Percentiles rank a stretch among this genome's conserved stretches.
Evolutionary conservation across 805 yeast species (phyloP).

Genomic region (Saccharomycopsis sp.): DNA sequence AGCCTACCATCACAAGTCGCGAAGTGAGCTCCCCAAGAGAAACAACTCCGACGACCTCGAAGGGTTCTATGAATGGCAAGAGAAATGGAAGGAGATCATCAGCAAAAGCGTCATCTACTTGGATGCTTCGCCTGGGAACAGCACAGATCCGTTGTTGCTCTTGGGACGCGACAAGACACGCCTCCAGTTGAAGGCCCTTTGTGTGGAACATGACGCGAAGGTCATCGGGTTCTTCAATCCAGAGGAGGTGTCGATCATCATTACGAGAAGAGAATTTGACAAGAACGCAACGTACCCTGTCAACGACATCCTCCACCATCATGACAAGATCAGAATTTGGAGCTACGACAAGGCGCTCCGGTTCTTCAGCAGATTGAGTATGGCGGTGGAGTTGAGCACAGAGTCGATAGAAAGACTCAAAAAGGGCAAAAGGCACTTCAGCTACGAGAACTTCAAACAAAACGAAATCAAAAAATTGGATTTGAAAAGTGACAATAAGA

Average conservation of each 20-base stretch:
- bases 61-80: slow-evolving; percentile 41
- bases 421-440: neutral
- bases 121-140: slow-evolving; percentile 35
- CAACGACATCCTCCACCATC: slow-evolving; percentile 51
- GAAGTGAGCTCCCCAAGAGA: neutral
- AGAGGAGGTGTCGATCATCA: slow-evolving; percentile 61
- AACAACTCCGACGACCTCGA: slow-evolving; percentile 3
- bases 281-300: slow-evolving; percentile 34
- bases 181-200: slow-evolving; percentile 27
- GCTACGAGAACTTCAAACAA: slow-evolving; percentile 6
- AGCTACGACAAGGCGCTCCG: slow-evolving; percentile 75
- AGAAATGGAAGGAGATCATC: slow-evolving; percentile 56
- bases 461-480: slow-evolving; percentile 12
- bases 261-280: slow-evolving; percentile 51
- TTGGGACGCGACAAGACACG: slow-evolving; percentile 25
- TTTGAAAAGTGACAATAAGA: neutral
- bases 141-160: slow-evolving; percentile 22
- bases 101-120: slow-evolving; percentile 50
- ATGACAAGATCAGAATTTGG: slow-evolving; percentile 73
- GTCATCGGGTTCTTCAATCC: slow-evolving; percentile 51
- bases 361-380: slow-evolving; percentile 57
- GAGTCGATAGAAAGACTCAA: neutral
- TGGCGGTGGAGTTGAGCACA: neutral
- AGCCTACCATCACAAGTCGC: neutral
- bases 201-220: slow-evolving; percentile 41